Percentiles rank a stretch among this genome's conserved stretches.
These are phyloP conservation scores for Pneumocystis sp. DNA, from an alignment of 1,139 yeast species.

Conservation along the genomic window DNA sequence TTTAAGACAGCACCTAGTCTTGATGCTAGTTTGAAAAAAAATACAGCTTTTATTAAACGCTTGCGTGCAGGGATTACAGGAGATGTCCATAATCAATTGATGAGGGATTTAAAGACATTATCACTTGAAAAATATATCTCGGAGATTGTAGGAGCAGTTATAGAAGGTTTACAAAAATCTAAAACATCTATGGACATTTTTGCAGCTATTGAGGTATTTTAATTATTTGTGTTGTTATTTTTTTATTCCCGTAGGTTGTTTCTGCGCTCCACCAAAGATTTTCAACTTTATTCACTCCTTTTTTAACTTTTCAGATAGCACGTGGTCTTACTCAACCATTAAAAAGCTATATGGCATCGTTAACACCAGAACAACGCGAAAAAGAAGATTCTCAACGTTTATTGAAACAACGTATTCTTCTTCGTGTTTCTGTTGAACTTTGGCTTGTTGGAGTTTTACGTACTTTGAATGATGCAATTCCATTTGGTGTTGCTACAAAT, in stretches of 20 bases:
- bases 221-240: slow-evolving; percentile 23
- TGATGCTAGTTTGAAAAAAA: slow-evolving; percentile 71
- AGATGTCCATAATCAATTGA: slow-evolving; percentile 33
- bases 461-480: slow-evolving; percentile 26
- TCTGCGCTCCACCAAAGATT: slow-evolving; percentile 15
- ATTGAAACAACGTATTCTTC: slow-evolving; percentile 32
- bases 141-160: slow-evolving; percentile 49
- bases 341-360: slow-evolving; percentile 20
- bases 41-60: slow-evolving; percentile 67
- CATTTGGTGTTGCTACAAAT: not conserved
- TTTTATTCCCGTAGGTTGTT: slow-evolving; percentile 73
- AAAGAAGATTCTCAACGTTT: slow-evolving; percentile 33
- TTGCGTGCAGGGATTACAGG: slow-evolving; percentile 42
- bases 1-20: slow-evolving; percentile 27
- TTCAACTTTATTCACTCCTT: slow-evolving; percentile 12
- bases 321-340: slow-evolving; percentile 36
- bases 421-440: slow-evolving; percentile 48
- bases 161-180: slow-evolving; percentile 47
- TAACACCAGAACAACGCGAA: slow-evolving; percentile 24
- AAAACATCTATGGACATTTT: slow-evolving; percentile 43
- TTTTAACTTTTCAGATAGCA: slow-evolving; percentile 35
- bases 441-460: slow-evolving; percentile 46
- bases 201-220: slow-evolving; percentile 39
- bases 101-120: slow-evolving; percentile 48
- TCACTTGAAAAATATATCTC: slow-evolving; percentile 64